phyloP scores from a whole-genome alignment of 164 flowering plant genomes.

The Berberis vulgaris region DNA sequence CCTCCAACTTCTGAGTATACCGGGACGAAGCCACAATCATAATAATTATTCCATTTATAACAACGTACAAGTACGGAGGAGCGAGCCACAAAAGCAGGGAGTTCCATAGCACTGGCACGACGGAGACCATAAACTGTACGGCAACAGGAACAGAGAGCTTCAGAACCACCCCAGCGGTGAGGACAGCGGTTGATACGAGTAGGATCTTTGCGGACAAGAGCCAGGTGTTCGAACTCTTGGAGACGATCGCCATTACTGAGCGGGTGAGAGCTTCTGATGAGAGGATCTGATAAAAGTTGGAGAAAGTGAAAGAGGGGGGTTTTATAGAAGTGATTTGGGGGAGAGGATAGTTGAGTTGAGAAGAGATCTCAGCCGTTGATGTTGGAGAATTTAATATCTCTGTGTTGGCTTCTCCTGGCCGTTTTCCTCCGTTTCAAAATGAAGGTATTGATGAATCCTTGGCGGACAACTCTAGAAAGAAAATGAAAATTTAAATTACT shows the following conservation, averaged over 20 bases:
- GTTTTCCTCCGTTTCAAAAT: too few relatives aligned
- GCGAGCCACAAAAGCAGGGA: constrained; percentile 37
- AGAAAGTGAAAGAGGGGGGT: too few relatives aligned
- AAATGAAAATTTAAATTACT: too few relatives aligned
- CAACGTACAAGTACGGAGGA: constrained; percentile 77
- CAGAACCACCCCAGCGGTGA: constrained; percentile 35
- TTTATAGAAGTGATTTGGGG: too few relatives aligned
- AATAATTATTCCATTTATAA: constrained; percentile 75
- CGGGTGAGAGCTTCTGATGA: neutral
- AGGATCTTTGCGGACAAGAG: constrained; percentile 26
- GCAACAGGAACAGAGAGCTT: constrained; percentile 35
- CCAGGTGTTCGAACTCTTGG: constrained; percentile 6
- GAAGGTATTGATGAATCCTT: too few relatives aligned
- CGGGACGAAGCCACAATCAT: constrained; percentile 73
- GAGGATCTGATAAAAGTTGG: too few relatives aligned
- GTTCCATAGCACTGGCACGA: constrained; percentile 43
- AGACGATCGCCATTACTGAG: constrained; percentile 1
- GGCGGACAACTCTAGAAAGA: too few relatives aligned
- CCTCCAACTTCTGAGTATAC: constrained; percentile 14
- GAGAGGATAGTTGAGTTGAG: too few relatives aligned
- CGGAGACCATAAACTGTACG: constrained; percentile 20
- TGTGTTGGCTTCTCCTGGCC: too few relatives aligned
- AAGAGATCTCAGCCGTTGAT: too few relatives aligned
- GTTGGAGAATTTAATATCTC: too few relatives aligned
- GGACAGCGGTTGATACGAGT: constrained; percentile 29